Conservation (phyloP, 768 basidiomycete genomes). For the Inosperma sp. region DNA sequence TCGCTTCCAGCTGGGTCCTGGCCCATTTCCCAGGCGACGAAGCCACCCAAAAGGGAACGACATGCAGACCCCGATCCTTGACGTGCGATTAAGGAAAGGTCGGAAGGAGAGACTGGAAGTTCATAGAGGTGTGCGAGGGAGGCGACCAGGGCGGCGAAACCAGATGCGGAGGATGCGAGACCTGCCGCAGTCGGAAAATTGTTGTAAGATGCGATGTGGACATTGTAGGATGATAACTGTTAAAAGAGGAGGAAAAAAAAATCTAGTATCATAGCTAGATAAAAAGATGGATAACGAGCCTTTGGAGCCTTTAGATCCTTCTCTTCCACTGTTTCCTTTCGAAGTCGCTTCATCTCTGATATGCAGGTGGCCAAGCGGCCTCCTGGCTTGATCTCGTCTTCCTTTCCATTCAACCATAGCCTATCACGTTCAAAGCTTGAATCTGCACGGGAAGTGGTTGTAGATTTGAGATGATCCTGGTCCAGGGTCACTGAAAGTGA, state of each 20-base stretch:
- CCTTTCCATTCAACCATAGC: slow-evolving; percentile 92
- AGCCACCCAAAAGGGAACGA: slow-evolving; percentile 95
- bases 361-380: slow-evolving; percentile 85
- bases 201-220: slow-evolving; percentile 93
- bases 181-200: slow-evolving; percentile 99
- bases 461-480: slow-evolving; percentile 92
- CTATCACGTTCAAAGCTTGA: slow-evolving; percentile 67
- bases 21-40: slow-evolving; percentile 93
- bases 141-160: slow-evolving; percentile 90
- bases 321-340: slow-evolving; percentile 68
- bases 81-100: slow-evolving; percentile 89
- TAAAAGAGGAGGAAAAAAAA: neutral
- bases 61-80: slow-evolving; percentile 98
- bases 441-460: slow-evolving; percentile 87
- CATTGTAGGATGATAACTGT: slow-evolving; percentile 63
- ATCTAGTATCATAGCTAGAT: neutral
- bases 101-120: slow-evolving; percentile 71
- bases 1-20: slow-evolving; percentile 64
- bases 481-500: slow-evolving; percentile 97
- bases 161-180: slow-evolving; percentile 94
- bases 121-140: slow-evolving; percentile 85
- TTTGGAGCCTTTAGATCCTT: slow-evolving; percentile 59
- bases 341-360: slow-evolving; percentile 73
- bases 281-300: slow-evolving; percentile 36
- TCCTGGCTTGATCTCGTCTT: slow-evolving; percentile 81